A percentile compares a stretch with the other conserved stretches of the same genome.
These are phyloP conservation scores for Alternaria panax DNA, from an alignment of 2,329 filamentous ascomycete genomes.

Conservation along the genomic window DNA sequence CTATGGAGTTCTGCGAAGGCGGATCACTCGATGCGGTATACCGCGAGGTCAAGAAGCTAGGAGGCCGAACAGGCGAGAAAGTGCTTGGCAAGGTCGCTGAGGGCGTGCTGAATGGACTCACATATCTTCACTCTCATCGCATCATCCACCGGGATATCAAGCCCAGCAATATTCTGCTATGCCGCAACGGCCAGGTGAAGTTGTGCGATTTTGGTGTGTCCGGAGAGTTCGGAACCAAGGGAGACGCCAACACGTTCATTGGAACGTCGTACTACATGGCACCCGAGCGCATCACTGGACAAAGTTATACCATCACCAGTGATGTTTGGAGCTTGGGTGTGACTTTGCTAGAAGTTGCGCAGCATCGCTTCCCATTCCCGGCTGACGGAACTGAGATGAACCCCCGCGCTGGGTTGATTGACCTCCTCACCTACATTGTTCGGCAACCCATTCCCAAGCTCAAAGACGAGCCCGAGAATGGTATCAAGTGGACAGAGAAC, in stretches of 20 bases:
- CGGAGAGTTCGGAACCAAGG: slow-evolving; percentile 97
- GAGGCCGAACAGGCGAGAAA: slow-evolving; percentile 94
- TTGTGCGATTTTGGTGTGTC: slow-evolving; percentile 98
- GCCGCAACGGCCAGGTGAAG: slow-evolving; percentile 87
- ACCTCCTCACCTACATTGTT: slow-evolving; percentile 96
- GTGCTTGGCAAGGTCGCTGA: slow-evolving; percentile 96
- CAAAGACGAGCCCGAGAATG: slow-evolving; percentile 90
- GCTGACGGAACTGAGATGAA: slow-evolving; percentile 96
- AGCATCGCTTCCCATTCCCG: slow-evolving; percentile 97
- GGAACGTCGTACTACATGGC: slow-evolving; percentile 99
- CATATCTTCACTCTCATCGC: slow-evolving; percentile 92
- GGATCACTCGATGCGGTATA: slow-evolving; percentile 97
- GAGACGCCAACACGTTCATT: slow-evolving; percentile 98
- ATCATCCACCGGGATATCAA: slow-evolving; percentile 99
- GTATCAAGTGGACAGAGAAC: slow-evolving; percentile 93
- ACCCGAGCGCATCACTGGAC: slow-evolving; percentile 94
- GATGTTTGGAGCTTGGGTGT: slow-evolving; percentile 99
- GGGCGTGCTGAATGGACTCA: slow-evolving; percentile 90
- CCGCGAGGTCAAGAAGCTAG: slow-evolving; percentile 93
- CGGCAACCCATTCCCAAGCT: slow-evolving; percentile 92
- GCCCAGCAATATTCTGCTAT: slow-evolving; percentile 94
- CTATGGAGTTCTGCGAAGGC: slow-evolving; percentile 99
- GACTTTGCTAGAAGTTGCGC: slow-evolving; percentile 97
- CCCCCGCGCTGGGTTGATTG: slow-evolving; percentile 89
- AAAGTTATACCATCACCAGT: slow-evolving; percentile 97